Evolutionary conservation across 441 rosid genomes (phyloP).

Genomic region (Erysimum pusillum): DNA sequence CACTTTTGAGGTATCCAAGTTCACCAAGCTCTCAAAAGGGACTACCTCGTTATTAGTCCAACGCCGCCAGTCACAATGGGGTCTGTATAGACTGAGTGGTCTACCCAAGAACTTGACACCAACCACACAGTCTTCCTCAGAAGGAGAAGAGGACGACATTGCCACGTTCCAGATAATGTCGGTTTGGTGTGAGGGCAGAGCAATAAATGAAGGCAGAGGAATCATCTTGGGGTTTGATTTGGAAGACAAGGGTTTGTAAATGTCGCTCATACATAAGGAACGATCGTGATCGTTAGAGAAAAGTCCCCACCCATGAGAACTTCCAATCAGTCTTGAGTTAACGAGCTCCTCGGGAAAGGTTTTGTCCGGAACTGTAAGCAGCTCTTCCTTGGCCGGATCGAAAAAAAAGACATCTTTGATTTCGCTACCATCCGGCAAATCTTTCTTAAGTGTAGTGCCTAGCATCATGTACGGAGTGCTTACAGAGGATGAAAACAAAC

Average conservation of each 20-base stretch:
- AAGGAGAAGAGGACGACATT: constrained; percentile 23
- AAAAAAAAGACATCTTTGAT: constrained; percentile 30
- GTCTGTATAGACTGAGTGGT: constrained; percentile 29
- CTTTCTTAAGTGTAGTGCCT: constrained; percentile 10
- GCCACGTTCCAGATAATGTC: constrained; percentile 24
- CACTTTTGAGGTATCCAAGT: not conserved
- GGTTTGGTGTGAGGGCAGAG: constrained; percentile 3
- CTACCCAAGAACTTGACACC: constrained; percentile 14
- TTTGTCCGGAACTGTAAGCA: constrained; percentile 19
- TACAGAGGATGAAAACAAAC: constrained; percentile 15
- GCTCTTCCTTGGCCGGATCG: constrained; percentile 32
- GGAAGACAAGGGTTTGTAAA: not conserved
- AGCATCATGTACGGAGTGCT: constrained; percentile 21
- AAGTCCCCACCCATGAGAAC: constrained; percentile 31
- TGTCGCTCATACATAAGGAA: not conserved
- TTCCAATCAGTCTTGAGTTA: constrained; percentile 20
- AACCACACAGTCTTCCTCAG: constrained; percentile 18
- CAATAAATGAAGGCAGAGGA: constrained; percentile 21
- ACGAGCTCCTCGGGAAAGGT: constrained; percentile 13
- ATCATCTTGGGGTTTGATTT: not conserved
- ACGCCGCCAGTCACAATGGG: not conserved
- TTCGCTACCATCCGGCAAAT: constrained; percentile 12
- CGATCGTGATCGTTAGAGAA: constrained; percentile 20
- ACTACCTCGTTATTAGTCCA: constrained; percentile 21
- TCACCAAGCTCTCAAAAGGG: not conserved